phyloP scores from a whole-genome alignment of 805 yeast genomes.

The Hanseniaspora nectarophila region DNA sequence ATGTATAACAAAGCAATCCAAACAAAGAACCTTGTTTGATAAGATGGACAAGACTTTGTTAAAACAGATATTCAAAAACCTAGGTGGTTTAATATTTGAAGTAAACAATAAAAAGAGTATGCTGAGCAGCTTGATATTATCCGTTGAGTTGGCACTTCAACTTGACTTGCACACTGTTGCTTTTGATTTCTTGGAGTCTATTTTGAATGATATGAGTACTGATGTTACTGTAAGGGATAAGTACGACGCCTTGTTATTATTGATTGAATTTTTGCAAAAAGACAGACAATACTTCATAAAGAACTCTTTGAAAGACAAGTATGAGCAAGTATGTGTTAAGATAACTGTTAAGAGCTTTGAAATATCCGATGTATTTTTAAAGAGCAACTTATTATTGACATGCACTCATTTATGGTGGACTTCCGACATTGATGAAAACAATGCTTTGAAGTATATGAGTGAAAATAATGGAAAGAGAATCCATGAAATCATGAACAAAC shows the following conservation, averaged over 20 bases:
- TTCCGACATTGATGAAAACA: conserved; percentile 36
- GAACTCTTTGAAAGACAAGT: conserved; percentile 24
- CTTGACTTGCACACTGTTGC: conserved; percentile 56
- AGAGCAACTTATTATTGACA: conserved; percentile 31
- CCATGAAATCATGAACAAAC: conserved; percentile 5
- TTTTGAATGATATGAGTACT: conserved; percentile 74
- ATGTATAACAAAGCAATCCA: conserved; percentile 21
- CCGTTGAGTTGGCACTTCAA: conserved; percentile 74
- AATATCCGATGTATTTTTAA: conserved; percentile 6
- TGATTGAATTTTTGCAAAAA: conserved; percentile 41
- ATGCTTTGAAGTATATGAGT: conserved; percentile 28
- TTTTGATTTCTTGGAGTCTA: conserved; percentile 80
- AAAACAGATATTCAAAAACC: conserved; percentile 56
- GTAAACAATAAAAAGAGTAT: conserved; percentile 34
- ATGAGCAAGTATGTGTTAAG: conserved; percentile 22
- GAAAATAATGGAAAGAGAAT: conserved; percentile 12
- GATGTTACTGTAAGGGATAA: conserved; percentile 43
- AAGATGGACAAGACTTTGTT: conserved; percentile 20
- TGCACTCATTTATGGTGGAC: conserved; percentile 95
- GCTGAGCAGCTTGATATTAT: conserved; percentile 41
- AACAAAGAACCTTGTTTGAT: conserved; percentile 17
- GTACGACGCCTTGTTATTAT: conserved; percentile 39
- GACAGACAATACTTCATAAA: conserved; percentile 45
- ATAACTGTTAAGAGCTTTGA: conserved; percentile 11
- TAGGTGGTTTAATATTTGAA: conserved; percentile 59